These are phyloP conservation scores for Galerina sulciceps DNA, from an alignment of 768 basidiomycete species.

Conservation along the genomic window DNA sequence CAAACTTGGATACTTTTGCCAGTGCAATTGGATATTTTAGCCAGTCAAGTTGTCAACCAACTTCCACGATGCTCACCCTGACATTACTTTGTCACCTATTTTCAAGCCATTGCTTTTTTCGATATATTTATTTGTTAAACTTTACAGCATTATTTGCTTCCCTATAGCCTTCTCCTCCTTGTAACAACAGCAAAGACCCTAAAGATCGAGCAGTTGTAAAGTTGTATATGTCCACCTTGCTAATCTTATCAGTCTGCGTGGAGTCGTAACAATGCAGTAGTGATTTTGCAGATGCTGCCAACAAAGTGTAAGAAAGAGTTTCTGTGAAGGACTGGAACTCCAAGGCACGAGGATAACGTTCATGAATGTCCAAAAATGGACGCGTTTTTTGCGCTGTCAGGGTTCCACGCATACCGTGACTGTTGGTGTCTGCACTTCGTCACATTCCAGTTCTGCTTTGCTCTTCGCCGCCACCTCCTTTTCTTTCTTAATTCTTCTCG, in stretches of 20 bases:
- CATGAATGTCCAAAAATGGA: neutral
- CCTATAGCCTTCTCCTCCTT: neutral
- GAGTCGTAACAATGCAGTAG: too few species aligned
- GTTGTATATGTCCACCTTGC: neutral
- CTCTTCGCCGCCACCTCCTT: neutral
- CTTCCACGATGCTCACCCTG: conserved; percentile 15
- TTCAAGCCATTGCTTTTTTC: conserved; percentile 3
- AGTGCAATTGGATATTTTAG: neutral
- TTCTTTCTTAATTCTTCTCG: conserved; percentile 8
- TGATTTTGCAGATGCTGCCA: too few species aligned
- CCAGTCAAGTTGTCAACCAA: neutral
- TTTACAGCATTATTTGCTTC: conserved; percentile 6
- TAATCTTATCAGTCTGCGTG: too few species aligned
- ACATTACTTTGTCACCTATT: conserved; percentile 9
- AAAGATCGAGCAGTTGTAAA: neutral
- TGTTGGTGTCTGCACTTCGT: neutral
- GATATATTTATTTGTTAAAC: conserved; percentile 18
- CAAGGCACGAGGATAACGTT: too few species aligned
- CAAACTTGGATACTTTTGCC: neutral
- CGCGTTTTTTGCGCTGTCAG: neutral
- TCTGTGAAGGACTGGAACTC: too few species aligned
- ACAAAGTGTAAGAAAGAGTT: too few species aligned
- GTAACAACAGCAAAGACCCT: too few species aligned
- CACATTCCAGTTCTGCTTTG: neutral
- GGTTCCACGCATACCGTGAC: conserved; percentile 17